Conservation (phyloP, 2,329 filamentous ascomycete species). For the Juglanconis oblonga region DNA sequence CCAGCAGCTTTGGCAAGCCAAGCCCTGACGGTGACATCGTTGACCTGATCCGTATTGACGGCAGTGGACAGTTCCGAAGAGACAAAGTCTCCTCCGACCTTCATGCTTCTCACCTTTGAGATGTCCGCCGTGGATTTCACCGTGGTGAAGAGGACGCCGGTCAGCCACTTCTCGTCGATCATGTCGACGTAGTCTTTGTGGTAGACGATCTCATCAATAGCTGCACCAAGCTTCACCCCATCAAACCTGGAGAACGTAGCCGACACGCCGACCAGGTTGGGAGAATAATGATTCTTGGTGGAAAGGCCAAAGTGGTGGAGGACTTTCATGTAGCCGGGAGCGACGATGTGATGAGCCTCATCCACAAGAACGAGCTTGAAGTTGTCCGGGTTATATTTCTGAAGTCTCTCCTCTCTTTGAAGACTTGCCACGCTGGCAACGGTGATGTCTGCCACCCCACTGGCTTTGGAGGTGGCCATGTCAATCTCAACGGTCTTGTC, state of each 20-base stretch:
- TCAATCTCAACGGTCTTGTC: slow-evolving; percentile 81
- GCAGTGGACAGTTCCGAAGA: slow-evolving; percentile 71
- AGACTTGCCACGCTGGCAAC: slow-evolving; percentile 88
- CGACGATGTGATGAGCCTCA: slow-evolving; percentile 95
- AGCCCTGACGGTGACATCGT: slow-evolving; percentile 79
- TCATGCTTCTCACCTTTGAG: slow-evolving; percentile 61
- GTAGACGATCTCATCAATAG: slow-evolving; percentile 94
- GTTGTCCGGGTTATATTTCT: slow-evolving; percentile 72
- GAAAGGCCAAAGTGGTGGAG: slow-evolving; percentile 75
- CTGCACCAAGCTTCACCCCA: slow-evolving; percentile 75
- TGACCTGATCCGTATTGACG: slow-evolving; percentile 79
- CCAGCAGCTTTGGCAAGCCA: slow-evolving; percentile 76
- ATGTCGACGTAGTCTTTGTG: slow-evolving; percentile 71
- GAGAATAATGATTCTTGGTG: slow-evolving; percentile 44
- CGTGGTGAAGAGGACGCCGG: slow-evolving; percentile 90
- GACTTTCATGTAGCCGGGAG: slow-evolving; percentile 70
- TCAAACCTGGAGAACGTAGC: slow-evolving; percentile 78
- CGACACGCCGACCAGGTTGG: slow-evolving; percentile 79
- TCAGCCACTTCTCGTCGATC: slow-evolving; percentile 87
- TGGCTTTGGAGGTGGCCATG: slow-evolving; percentile 77
- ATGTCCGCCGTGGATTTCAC: slow-evolving; percentile 81
- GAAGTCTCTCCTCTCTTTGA: slow-evolving; percentile 69
- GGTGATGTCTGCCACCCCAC: slow-evolving; percentile 84
- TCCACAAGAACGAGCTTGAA: slow-evolving; percentile 95
- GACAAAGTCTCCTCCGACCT: slow-evolving; percentile 74